Base-by-base conservation (phyloP, 2,329 filamentous ascomycete genomes). In the Penicillium sp. region DNA sequence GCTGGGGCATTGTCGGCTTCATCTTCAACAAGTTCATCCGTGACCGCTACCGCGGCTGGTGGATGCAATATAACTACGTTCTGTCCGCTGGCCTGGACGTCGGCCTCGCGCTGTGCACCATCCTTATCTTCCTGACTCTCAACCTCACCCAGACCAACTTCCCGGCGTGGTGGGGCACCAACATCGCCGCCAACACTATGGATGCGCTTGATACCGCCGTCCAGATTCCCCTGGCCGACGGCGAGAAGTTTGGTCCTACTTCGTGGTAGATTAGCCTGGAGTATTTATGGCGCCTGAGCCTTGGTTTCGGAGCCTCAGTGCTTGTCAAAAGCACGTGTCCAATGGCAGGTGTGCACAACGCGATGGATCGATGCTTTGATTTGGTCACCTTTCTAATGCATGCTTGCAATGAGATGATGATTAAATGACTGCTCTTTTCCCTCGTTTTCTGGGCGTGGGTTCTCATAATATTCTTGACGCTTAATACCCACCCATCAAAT, bases 31-130 rank as follows among this genome's bases (percentile, higher is more conserved):
- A 83, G 67, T 85, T 81, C 66, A 83, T 91, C 70, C 84, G 85
- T 70, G 81, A 86, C 58, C 82, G 84, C 61, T 88, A 83, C 75
- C 84, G 82, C 4, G 88, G 87, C 36, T 91, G 89, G 89, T 92
- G 89, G 89, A 79, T 89, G 73, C 86, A 88, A 73, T 92, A 90
- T 78, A 91, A 92, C 78, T 92, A 91, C 72, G 82, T 91, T 69
- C 85, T 87, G 0, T 90, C 88, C 19, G 89, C 89, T 0, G 89
- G 86, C 1, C 77, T 92, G 39, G 89, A 91, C 72, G 84, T 84
- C 50, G 89, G 89, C 5, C 80, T 90, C 5, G 85, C 87, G 13
- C 72, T 91, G 19, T 84, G 82, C 36, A 88, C 87, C 0, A 82
- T 92, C 37, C 72, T 91, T 58, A 87, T 91, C 58, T 90, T 92